Evolutionary conservation across 2,329 filamentous ascomycete species (phyloP).

Genomic region (Phialophora macrospora): DNA sequence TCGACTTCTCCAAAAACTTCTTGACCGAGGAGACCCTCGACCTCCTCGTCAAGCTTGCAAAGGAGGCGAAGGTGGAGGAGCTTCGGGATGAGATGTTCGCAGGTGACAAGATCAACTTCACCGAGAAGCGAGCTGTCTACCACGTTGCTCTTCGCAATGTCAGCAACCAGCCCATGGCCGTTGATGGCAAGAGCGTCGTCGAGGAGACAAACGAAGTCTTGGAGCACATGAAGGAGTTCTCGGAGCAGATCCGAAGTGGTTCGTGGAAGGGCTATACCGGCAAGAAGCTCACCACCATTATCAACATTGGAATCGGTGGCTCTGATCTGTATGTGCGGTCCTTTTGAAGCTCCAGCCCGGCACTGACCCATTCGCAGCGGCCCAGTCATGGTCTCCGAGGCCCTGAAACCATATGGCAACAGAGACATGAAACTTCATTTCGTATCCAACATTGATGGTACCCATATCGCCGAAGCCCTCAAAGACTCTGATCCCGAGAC

Average conservation of each 20-base stretch:
- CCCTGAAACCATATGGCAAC: conserved; percentile 91
- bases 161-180: conserved; percentile 76
- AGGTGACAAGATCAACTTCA: conserved; percentile 99
- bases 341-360: conserved; percentile 33
- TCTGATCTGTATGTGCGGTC: conserved; percentile 81
- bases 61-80: conserved; percentile 88
- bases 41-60: conserved; percentile 84
- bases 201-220: conserved; percentile 89
- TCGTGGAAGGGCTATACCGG: conserved; percentile 97
- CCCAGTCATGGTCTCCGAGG: conserved; percentile 98
- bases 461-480: conserved; percentile 93
- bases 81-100: conserved; percentile 97
- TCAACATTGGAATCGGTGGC: conserved; percentile 98
- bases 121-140: conserved; percentile 93
- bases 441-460: conserved; percentile 99
- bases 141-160: conserved; percentile 93
- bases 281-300: conserved; percentile 93
- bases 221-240: conserved; percentile 98
- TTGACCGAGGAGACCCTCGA: conserved; percentile 88
- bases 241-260: conserved; percentile 89
- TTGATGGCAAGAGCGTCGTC: conserved; percentile 91
- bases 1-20: conserved; percentile 99
- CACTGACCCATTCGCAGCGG: conserved; percentile 61
- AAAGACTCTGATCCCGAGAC: conserved; percentile 90
- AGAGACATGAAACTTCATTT: conserved; percentile 90